Base-by-base conservation (phyloP, 495 filamentous ascomycete genomes). In the Bacidia gigantensis region DNA sequence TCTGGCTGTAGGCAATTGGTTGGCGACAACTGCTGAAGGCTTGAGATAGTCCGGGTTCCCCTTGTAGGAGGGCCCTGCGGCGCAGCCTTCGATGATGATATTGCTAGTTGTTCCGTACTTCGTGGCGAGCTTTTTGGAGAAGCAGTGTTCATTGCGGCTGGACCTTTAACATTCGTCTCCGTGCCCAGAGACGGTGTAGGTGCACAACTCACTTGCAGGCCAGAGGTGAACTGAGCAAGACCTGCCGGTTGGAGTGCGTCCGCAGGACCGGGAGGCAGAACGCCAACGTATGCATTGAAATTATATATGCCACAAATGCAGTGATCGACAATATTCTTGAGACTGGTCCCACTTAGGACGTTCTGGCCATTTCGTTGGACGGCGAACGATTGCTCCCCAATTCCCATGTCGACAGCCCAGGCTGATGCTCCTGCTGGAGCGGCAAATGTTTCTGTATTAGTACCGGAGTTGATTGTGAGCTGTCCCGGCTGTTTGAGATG, bases 281-380 rank as follows among this genome's bases (percentile, higher is more conserved):
- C 56, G 12, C 58, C 58, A 24, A 52, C 71, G 53, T 77, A 81
- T 22, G 76, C 73, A 54, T 82, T 82, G 65, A 76, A 81, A 60
- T 81, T 81, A 64, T 80, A 81, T 51, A 81, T 71, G 11, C 78
- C 79, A 52, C 76, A 80, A 23, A 69, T 61, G 59, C 77, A 82
- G 0, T 59, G 58, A 42, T 72, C 64, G 11, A 64, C 64, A 50
- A 83, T 69, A 29, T 78, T 68, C 60, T 72, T 73, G 47, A 75
- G 57, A 35, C 77, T 77, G 1, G 69, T 74, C n/a, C 72, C 78
- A 17, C 63, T 67, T 23, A 81, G 53, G 1, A 80, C 65, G 1
- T 65, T 68, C 52, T 66, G 23, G 0, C 68, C 69, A 38, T 62
- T 62, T 7, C 79, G 67, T 1, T 60, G 64, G 20, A 80, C 61